Conservation (phyloP, 371 early-diverging fungal genomes). For the Mortierella sp. region DNA sequence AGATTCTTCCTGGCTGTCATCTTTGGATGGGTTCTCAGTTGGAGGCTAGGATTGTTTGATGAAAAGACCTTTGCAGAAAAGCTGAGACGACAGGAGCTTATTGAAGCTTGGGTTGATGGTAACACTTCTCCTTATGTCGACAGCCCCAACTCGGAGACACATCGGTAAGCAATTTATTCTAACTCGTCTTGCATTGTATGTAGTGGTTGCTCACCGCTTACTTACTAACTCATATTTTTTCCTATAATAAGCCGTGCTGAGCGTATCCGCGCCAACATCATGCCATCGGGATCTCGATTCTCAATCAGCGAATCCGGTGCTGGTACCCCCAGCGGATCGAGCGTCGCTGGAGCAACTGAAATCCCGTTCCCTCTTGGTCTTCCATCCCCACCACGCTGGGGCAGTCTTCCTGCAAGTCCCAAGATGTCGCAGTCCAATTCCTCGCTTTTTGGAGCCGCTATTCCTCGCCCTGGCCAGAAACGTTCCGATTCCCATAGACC, state of each 20-base stretch:
- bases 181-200: too few species aligned
- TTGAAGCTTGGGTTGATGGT: conserved; percentile 55
- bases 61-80: conserved; percentile 70
- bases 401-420: conserved; percentile 35
- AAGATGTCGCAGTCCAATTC: conserved; percentile 20
- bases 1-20: conserved; percentile 87
- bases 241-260: conserved; percentile 36
- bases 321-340: conserved; percentile 35
- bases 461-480: conserved; percentile 39
- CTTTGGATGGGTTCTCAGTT: conserved; percentile 86
- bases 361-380: conserved; percentile 56
- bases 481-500: conserved; percentile 23
- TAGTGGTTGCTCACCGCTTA: too few species aligned
- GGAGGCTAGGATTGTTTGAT: conserved; percentile 79
- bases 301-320: conserved; percentile 25
- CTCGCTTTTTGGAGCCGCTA: conserved; percentile 30
- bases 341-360: conserved; percentile 42
- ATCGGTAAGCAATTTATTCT: conserved; percentile 37
- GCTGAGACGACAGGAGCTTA: conserved; percentile 47
- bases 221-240: neutral
- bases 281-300: conserved; percentile 31
- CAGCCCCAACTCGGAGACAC: conserved; percentile 53
- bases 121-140: conserved; percentile 56
- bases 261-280: conserved; percentile 54
- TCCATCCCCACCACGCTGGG: conserved; percentile 50